Conservation (phyloP, 768 basidiomycete species). For the Rhodotorula taiwanensis region DNA sequence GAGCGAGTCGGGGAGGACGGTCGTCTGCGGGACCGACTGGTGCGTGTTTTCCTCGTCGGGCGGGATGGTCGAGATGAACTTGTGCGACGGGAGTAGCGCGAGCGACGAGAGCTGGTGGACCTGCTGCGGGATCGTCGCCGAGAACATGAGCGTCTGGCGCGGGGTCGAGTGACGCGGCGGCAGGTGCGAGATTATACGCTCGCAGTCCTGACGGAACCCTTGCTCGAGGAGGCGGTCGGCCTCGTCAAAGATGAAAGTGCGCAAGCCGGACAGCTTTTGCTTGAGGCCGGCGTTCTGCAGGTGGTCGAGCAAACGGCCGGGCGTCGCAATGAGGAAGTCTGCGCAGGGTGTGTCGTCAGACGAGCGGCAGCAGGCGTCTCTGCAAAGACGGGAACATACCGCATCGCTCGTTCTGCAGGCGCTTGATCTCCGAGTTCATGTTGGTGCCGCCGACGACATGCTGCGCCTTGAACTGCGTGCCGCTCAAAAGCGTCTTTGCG, state of each 20-base stretch:
- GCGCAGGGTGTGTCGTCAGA: constrained; percentile 48
- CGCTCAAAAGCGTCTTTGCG: constrained; percentile 78
- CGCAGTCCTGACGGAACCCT: constrained; percentile 44
- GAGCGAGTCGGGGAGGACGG: constrained; percentile 37
- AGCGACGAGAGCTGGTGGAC: constrained; percentile 49
- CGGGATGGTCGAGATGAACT: constrained; percentile 55
- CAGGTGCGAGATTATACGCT: constrained; percentile 40
- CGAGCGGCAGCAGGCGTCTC: too few species aligned
- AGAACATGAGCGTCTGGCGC: constrained; percentile 48
- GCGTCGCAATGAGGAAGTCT: constrained; percentile 46
- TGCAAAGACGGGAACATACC: constrained; percentile 40
- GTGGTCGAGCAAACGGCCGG: constrained; percentile 46
- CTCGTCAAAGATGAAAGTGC: constrained; percentile 49
- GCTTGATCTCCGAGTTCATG: constrained; percentile 42
- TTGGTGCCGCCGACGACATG: constrained; percentile 57
- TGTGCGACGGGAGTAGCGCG: constrained; percentile 43
- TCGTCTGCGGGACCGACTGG: constrained; percentile 55
- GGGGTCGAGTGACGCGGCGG: constrained; percentile 23
- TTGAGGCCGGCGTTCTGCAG: constrained; percentile 46
- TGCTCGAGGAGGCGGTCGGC: constrained; percentile 45
- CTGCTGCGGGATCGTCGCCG: constrained; percentile 47
- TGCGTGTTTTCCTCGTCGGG: constrained; percentile 58
- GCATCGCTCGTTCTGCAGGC: constrained; percentile 40
- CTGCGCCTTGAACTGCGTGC: constrained; percentile 50
- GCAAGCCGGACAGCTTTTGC: constrained; percentile 47